Base-by-base conservation (phyloP, 1,284 basidiomycete genomes). In the Melampsora abietis-canadensis region DNA sequence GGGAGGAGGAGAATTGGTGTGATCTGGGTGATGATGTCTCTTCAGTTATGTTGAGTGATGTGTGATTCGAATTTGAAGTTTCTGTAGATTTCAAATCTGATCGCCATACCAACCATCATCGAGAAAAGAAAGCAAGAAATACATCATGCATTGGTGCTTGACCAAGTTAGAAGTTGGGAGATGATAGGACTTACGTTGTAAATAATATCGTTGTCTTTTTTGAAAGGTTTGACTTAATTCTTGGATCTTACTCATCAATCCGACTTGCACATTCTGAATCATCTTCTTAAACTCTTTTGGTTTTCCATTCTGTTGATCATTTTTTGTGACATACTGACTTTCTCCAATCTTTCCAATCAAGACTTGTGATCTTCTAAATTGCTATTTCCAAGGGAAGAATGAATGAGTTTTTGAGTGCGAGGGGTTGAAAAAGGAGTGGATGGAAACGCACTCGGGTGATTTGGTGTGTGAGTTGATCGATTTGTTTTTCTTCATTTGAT, bases 181-280 rank as follows among this genome's bases (percentile, higher is more conserved):
- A 77, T 44, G 8, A 40, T 27, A 73, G 78, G 74, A 87, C 94
- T 84, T 80, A 95, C 94, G 92, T 83, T 95, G 91, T 88, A 99
- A 90, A 83, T 98, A 98, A 40, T 94, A 89, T 73, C 92, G 88
- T 83, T 99, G 96, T 84, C 96, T 97, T 85, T 95, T 97, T 76
- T 96, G 87, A 81, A 99, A 98, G n/a, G 89, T 85, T 24, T 89
- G 90, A 79, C 92, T 94, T 65, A 94, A 85, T 78, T 94, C 92
- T 84, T 98, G 96, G 12, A 98, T 88, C 81, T 93, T 91, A 30
- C 92, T 92, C 24, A 96, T 96, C 48, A 98, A 87, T 14, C 90
- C 94, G 40, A 94, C 89, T 82, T 98, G 95, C n/a, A 97, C 92
- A 81, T 99, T 99, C 83, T 92, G 90, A 0, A 93, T 89, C 67